Evolutionary conservation across 352 stramenopile species (phyloP), one percentile per base, ranked within the genome.

Genomic region (Globisporangium megalacanthum): DNA sequence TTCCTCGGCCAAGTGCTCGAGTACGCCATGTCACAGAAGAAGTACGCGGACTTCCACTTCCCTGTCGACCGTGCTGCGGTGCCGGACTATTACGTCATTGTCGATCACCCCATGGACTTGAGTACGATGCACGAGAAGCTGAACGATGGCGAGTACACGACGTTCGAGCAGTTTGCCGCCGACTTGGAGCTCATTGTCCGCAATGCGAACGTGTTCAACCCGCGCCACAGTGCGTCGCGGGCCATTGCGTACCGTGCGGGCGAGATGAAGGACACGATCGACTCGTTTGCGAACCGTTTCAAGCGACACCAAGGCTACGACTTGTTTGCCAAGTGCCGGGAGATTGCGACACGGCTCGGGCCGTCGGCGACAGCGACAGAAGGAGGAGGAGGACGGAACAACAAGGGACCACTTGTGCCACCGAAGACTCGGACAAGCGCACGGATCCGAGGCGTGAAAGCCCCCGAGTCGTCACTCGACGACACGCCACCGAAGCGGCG

Each of bases 131-230:
- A 82, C 6, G 82, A 90, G 48, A 95, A 94, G 61, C 63, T 97
- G 8, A 92, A 97, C 54, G 84, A 95, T 20, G 72, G 87, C 31
- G 85, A 95, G 55, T 97, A 97, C 67, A 88, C 74, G 8, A 94
- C 80, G 33, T 92, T 93, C 33, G 86, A 96, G 52, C 72, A 84
- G 41, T 97, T 97, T 50, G 75, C 94, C 58, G 70, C 82, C 45
- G 87, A 97, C 58, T 86, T 97, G 31, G 75, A 92, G 51, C 75
- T 90, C 50, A 96, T 97, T 31, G 79, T 94, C 29, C 68, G 73
- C 10, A 97, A 97, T 49, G 89, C 89, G 31, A 91, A 92, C 45
- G 72, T 95, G 36, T 96, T 94, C 66, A 96, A 97, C 61, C 89
- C 89, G 9, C 88, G 84, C 45, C 73, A 75, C 33, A 92, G 83